Percentiles rank a stretch among this genome's conserved stretches.
phyloP scores from a whole-genome alignment of 2,329 filamentous ascomycete species.

The Bipolaris victoriae region DNA sequence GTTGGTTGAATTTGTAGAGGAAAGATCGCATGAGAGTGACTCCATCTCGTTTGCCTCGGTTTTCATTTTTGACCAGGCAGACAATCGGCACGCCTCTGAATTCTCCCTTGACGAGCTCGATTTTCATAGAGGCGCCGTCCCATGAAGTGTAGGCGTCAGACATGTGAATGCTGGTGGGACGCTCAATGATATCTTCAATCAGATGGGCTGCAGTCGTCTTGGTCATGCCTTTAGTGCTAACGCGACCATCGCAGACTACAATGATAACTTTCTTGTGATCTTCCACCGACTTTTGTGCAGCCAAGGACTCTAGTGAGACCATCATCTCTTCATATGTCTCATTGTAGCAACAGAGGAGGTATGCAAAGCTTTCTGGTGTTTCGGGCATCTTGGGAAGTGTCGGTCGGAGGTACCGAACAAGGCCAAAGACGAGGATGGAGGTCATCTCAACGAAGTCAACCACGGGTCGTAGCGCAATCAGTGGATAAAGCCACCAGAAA shows the following conservation, averaged over 20 bases:
- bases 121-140: conserved; percentile 7
- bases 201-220: conserved; percentile 11
- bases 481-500: background rate
- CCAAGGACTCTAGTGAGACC: conserved; percentile 8
- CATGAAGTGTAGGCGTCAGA: conserved; percentile 2
- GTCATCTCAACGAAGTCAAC: conserved; percentile 7
- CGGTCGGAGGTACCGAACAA: background rate
- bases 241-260: conserved; percentile 10
- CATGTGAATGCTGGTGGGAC: background rate
- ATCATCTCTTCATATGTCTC: conserved; percentile 9
- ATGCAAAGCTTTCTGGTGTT: conserved; percentile 4
- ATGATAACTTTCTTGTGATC: conserved; percentile 9
- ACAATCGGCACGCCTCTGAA: conserved; percentile 9
- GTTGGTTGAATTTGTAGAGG: conserved; percentile 9
- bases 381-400: background rate
- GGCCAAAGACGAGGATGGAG: conserved; percentile 1
- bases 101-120: conserved; percentile 8
- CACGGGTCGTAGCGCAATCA: background rate
- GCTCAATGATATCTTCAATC: conserved; percentile 10
- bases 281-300: conserved; percentile 5
- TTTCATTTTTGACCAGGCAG: conserved; percentile 11
- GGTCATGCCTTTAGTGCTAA: conserved; percentile 8
- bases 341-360: conserved; percentile 10
- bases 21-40: conserved; percentile 9
- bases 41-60: conserved; percentile 13